Evolutionary conservation across 176 grass and related monocot genomes (phyloP), one percentile per base, ranked within the genome.

Genomic region (Cenchrus americanus): DNA sequence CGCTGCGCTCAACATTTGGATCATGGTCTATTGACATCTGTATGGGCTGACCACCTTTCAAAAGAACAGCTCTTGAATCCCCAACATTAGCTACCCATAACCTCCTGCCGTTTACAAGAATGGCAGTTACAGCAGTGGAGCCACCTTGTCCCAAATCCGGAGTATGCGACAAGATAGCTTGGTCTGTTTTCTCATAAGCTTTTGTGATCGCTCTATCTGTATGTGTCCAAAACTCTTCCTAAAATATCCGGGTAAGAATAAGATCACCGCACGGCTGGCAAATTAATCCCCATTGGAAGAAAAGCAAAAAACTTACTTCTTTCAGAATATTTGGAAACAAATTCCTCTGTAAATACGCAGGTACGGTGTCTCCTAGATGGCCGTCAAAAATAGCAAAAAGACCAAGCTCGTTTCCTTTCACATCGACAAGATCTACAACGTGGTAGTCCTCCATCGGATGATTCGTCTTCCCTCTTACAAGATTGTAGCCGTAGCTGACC

Each of bases 171-270:
- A 97, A 86, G 83, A 97, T 92, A 24, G 92, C 88, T 26, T 92
- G 73, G 61, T 97, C 94, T 24, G 94, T 97, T 58, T 94, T 97
- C 87, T 97, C 90, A 41, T 97, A 97, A 40, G 94, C 90, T 87
- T 85, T 91, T 75, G 43, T 79, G 73, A 97, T 92, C 52, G 92
- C 94, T 83, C 74, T 77, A 66, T 92, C 88, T 4, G 94, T 81
- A 22, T 92, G 84, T 67, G 92, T 89, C 94, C 88, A 94, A 87
- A 97, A 94, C 74, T 97, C 94, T 88, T 97, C 94, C 94, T 97
- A 72, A 61, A 87, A 76, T 78, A 69, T 37, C 27, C 55, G 0
- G 22, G 21, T 32, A 69, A 49, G 69, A 80, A 52, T 21, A 70
- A 41, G 67, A 78, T 51, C 9, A 46, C 51, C 1, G 27, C 46